Base-by-base conservation (phyloP, 805 yeast genomes). In the Pichia phayaonensis region DNA sequence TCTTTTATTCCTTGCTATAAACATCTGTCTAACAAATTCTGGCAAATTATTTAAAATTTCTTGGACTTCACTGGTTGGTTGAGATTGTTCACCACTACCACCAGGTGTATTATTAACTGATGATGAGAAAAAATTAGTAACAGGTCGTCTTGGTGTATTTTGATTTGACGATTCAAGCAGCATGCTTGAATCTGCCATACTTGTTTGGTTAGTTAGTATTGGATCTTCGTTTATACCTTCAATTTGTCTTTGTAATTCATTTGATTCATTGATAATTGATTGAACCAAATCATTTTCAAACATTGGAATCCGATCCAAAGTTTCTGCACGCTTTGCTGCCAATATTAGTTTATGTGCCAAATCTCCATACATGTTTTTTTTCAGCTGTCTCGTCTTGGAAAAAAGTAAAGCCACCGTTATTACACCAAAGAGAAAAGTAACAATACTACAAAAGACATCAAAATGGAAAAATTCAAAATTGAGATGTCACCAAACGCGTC, bases 1-100 rank as follows among this genome's bases (percentile, higher is more conserved):
- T 47, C 99, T 71, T 64, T 94, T 95, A 70, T 95, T 90, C 46
- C 98, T 70, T 54, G 94, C 76, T 82, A 90, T 81, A 42, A 89
- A 81, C 26, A 90, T 67, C 55, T 82, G 84, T 8, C 86, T 80
- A 8, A 86, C 86, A 62, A 84, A 82, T 18, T 77, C 67, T 56
- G 81, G 88, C 53, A 86, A 79, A 59, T 81, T 79, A 47, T 77
- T 74, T 16, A 54, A 43, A 23, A 48, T 42, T 50, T 71, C 65
- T 38, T 82, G 61, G 15, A 47, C 42, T 23, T 46, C 47, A 3
- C 20, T 18, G 2, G 49, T 21, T 23, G 8, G 21, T 11, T n/a
- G 38, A 3, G 20, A 34, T 34, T 34, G 18, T 34, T 34, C 38
- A 8, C 38, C 38, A 34, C 11, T 15, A 24, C 27, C 31, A 20